Base-by-base conservation (phyloP, 2,329 filamentous ascomycete species). In the Neocatenulostroma microsporum region DNA sequence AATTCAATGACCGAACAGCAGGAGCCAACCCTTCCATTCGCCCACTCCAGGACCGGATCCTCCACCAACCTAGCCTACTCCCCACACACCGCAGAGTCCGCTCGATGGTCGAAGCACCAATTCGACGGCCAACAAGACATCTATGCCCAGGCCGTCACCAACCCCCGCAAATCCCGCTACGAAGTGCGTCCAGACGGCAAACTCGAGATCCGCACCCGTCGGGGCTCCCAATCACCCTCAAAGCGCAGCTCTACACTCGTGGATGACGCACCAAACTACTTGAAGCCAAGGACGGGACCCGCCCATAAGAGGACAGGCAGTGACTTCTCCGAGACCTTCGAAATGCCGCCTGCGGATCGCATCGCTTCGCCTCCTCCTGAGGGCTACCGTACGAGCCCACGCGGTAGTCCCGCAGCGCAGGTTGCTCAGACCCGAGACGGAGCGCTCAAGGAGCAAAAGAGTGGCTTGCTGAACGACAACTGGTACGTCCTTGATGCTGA, bases 1-100 rank as follows among this genome's bases (percentile, higher is more conserved):
- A n/a, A n/a, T n/a, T n/a, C 25, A 54, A 62, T n/a, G 54, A 47
- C 53, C 62, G 49, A 1, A 73, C 73, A n/a, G n/a, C n/a, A n/a
- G n/a, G n/a, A n/a, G n/a, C n/a, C n/a, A n/a, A n/a, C n/a, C 1
- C 70, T 94, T 33, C 80, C 87, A 0, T 95, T 94, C 60, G 75
- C 84, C 62, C 80, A 91, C 55, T 93, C 84, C 0, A 76, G 87
- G 21, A 70, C 67, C 12, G 67, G 73, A 30, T 84, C 79, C 2
- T 70, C 73, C 9, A 71, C 73, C 21, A 77, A 74, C 3, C 61
- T 70, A 31, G 64, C 63, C 17, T 73, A 70, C 42, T 72, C 67
- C 11, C 62, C 63, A 2, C 67, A 69, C 37, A 73, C 66, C 8
- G 67, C 70, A 7, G 60, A 63, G 33, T 52, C 69, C 44, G 73